A percentile compares a stretch with the other conserved stretches of the same genome.
phyloP scores from a whole-genome alignment of 2,329 filamentous ascomycete genomes.

The Orbilia blumenaviensis region DNA sequence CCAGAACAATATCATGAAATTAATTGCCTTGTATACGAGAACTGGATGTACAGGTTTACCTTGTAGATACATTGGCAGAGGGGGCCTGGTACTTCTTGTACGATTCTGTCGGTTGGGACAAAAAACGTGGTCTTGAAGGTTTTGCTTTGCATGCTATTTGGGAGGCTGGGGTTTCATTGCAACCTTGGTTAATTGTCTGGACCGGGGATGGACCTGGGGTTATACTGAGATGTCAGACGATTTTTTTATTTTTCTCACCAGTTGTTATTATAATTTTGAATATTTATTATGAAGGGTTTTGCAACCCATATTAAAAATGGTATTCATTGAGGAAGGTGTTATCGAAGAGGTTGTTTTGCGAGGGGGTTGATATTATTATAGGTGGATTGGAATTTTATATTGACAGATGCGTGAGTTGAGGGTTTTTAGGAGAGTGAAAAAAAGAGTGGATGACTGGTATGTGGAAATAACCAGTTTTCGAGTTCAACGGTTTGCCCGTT shows the following conservation, averaged over 20 bases:
- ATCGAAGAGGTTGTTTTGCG: neutral
- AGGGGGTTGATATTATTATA: neutral
- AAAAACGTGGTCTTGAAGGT: neutral
- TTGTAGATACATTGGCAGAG: neutral
- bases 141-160: slow-evolving; percentile 3
- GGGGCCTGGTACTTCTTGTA: slow-evolving; percentile 8
- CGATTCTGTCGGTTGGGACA: no score
- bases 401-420: no score
- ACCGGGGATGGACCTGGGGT: neutral
- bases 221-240: neutral
- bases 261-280: neutral
- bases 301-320: no score
- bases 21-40: no score
- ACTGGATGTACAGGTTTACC: no score
- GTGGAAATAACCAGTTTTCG: neutral
- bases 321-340: neutral
- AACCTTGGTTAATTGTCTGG: neutral
- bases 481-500: neutral
- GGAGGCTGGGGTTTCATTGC: slow-evolving; percentile 44
- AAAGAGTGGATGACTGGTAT: neutral
- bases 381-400: neutral
- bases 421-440: neutral
- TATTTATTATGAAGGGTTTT: neutral
- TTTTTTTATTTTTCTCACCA: neutral
- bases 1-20: no score